Base-by-base conservation (phyloP, 345 rosid species). In the Gossypium australe region DNA sequence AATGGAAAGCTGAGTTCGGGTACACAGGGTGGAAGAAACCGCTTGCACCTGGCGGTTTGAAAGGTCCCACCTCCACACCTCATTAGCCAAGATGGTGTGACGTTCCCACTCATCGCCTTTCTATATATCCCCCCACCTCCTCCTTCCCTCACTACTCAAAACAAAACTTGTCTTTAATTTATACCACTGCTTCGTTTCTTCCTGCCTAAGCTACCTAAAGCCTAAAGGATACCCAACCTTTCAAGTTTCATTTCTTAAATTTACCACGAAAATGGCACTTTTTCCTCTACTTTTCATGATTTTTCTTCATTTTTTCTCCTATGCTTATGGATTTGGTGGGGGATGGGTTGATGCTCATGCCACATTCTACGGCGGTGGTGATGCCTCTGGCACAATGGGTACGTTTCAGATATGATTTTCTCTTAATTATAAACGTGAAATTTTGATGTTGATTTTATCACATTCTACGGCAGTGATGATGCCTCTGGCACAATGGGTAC, bases 21-120 rank as follows among this genome's bases (percentile, higher is more conserved):
- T 45, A 38, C 55, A 12, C 53, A 44, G 20, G 1, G 22, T 1
- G 29, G 29, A 62, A 10, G 63, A 57, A 56, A 72, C 17, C 16
- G 52, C 60, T 61, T 55, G 82, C 81, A 79, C 74, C 75, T 79
- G 81, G 82, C 79, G 74, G 75, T 77, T 77, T 62, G 8, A 43
- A 79, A 11, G 41, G 76, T 72, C 78, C 74, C 76, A 78, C 27
- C 14, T 2, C 43, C 80, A 67, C 25, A 45, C 2, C 75, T 52
- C 66, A 75, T 66, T 56, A 20, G 47, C 58, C 57, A 12, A 56
- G 12, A 43, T 64, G 68, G 47, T 16, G 38, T 78, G 75, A 80
- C 75, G 78, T 79, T 65, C 58, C 17, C 67, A 16, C 18, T 51
- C 55, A 1, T 13, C 3, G 20, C 16, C 63, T 6, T 34, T 67